Base-by-base conservation (phyloP, 768 basidiomycete genomes). In the Chlorophyllum brunneum region DNA sequence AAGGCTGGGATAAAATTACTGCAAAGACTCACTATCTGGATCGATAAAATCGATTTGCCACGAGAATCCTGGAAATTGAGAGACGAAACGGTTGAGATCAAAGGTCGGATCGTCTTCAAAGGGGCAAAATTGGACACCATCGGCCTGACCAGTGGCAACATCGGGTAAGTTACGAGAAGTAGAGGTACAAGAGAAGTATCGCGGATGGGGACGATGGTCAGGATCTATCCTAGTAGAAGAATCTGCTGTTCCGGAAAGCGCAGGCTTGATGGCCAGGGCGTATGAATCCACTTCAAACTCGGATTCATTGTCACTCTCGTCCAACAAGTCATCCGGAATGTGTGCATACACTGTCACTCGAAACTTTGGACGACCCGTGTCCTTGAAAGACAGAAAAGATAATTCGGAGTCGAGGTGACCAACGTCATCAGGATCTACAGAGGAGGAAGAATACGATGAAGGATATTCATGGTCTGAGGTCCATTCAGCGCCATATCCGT, bases 141-240 rank as follows among this genome's bases (percentile, higher is more conserved):
- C 1, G 7, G 5, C 10, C 13, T 58, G 24, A 30, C 56, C 29
- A 5, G n/a, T n/a, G 29, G 26, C 15, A 13, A 48, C 16, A 1
- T 58, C 16, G 29, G 41, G 27, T 37, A 70, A 55, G 51, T 67
- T 79, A 15, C 62, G 59, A 1, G 70, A 68, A 1, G 62, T 53
- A 0, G 81, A 74, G 0, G 80, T 67, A 56, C 80, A 82, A n/a
- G 66, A 66, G 13, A 76, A 73, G 54, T 82, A 82, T 1, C 45
- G 55, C 6, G 69, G 60, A 48, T 65, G 61, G 1, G 61, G 51
- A 3, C 38, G 36, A 16, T 52, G 29, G 15, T 26, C 22, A 9
- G 13, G 13, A 20, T 53, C 37, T 20, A 53, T 46, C 6, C 43
- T 37, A 22, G 18, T 26, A 10, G n/a, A n/a, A n/a, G n/a, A n/a